Percentiles rank a stretch among this genome's conserved stretches.
Evolutionary conservation across 2,329 filamentous ascomycete species (phyloP).

Genomic region (Paecilomyces fulvus): DNA sequence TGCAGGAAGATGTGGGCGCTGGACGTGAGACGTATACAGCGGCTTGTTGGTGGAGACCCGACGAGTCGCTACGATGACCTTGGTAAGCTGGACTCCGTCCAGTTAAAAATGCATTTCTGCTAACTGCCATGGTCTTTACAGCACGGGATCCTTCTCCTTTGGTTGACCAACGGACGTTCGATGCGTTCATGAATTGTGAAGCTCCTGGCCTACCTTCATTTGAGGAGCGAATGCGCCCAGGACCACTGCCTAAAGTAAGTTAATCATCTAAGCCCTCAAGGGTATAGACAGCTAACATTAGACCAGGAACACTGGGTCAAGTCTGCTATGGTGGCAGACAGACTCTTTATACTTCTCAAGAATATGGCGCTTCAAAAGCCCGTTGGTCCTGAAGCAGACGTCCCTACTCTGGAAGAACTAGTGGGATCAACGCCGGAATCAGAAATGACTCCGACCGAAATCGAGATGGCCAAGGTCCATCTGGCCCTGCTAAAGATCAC

Average conservation of each 20-base stretch:
- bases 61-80: conserved; percentile 27
- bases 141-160: conserved; percentile 20
- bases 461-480: conserved; percentile 26
- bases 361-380: conserved; percentile 23
- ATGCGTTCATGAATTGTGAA: conserved; percentile 36
- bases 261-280: not conserved
- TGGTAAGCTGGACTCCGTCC: conserved; percentile 19
- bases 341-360: conserved; percentile 26
- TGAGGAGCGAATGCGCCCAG: conserved; percentile 30
- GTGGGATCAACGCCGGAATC: conserved; percentile 13
- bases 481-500: conserved; percentile 24
- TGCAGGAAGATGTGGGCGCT: conserved; percentile 36
- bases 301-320: conserved; percentile 28
- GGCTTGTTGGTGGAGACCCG: conserved; percentile 30
- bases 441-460: conserved; percentile 29
- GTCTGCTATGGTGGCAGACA: conserved; percentile 25
- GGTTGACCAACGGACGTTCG: conserved; percentile 28
- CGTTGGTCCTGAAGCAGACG: conserved; percentile 15
- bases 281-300: conserved; percentile 11
- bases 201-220: conserved; percentile 22
- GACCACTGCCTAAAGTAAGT: conserved; percentile 30
- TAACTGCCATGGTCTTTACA: conserved; percentile 8
- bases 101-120: not conserved
- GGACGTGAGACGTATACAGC: conserved; percentile 32
- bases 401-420: conserved; percentile 20